Conservation (phyloP, 2,329 filamentous ascomycete species). For the Mariannaea sp. region DNA sequence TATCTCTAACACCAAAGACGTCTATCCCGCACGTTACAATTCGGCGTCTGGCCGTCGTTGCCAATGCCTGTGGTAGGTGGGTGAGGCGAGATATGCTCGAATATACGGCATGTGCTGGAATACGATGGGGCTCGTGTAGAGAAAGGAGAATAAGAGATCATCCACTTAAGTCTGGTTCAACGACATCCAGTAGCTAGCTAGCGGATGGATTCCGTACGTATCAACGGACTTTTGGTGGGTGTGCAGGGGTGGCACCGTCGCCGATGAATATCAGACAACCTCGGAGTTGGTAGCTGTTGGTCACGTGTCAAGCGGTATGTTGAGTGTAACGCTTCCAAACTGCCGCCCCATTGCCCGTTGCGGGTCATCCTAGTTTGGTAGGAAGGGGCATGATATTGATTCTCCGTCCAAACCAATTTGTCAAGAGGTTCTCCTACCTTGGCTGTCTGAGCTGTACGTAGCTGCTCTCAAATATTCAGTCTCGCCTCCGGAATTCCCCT, state of each 20-base stretch:
- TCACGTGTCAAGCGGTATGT: background rate
- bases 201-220: background rate
- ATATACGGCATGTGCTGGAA: background rate
- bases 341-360: background rate
- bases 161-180: background rate
- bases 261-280: too few relatives aligned
- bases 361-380: background rate
- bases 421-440: too few relatives aligned
- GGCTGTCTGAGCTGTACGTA: too few relatives aligned
- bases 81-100: slow-evolving; percentile 9
- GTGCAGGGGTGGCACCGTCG: slow-evolving; percentile 14
- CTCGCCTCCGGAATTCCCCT: slow-evolving; percentile 16
- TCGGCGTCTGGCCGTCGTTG: background rate
- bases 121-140: background rate
- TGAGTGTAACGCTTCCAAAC: background rate
- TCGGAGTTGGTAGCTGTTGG: too few relatives aligned
- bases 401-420: too few relatives aligned
- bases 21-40: background rate
- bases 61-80: background rate
- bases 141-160: background rate
- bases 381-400: too few relatives aligned
- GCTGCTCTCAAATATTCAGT: too few relatives aligned
- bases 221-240: slow-evolving; percentile 10
- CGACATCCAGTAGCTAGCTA: too few relatives aligned
- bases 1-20: background rate